Conservation (phyloP, 352 stramenopile genomes). For the Phytophthora idaei region DNA sequence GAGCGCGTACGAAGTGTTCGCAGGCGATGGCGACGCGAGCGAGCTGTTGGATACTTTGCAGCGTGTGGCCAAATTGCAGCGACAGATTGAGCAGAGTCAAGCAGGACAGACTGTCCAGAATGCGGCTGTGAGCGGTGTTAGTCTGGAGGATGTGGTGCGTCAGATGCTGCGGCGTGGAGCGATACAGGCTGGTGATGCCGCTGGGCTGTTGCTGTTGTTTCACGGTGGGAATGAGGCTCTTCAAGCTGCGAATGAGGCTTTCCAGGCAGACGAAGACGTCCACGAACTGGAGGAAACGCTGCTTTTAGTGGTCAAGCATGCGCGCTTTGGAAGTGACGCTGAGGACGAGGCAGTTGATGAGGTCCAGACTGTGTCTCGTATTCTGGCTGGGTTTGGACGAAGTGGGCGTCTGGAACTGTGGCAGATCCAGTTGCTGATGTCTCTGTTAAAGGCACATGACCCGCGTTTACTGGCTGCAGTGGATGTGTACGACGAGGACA, state of each 20-base stretch:
- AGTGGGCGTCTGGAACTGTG: constrained; percentile 50
- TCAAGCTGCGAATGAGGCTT: constrained; percentile 72
- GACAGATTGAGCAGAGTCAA: constrained; percentile 47
- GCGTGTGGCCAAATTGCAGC: constrained; percentile 71
- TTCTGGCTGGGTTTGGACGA: constrained; percentile 46
- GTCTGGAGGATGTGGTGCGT: constrained; percentile 66
- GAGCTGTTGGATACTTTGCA: constrained; percentile 78
- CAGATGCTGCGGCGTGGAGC: constrained; percentile 69
- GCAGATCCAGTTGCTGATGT: constrained; percentile 69
- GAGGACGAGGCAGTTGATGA: constrained; percentile 29
- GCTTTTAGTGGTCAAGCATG: constrained; percentile 83
- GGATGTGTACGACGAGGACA: constrained; percentile 61
- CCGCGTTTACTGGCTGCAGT: constrained; percentile 58
- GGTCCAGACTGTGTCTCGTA: constrained; percentile 25
- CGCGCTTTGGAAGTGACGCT: constrained; percentile 51
- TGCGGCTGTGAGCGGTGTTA: constrained; percentile 30
- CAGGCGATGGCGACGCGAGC: constrained; percentile 55
- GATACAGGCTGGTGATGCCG: constrained; percentile 56
- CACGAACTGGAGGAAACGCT: constrained; percentile 82
- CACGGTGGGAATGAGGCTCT: constrained; percentile 75
- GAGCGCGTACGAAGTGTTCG: constrained; percentile 75
- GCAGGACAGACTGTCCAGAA: constrained; percentile 28
- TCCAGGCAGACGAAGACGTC: constrained; percentile 72
- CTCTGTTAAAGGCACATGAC: constrained; percentile 46
- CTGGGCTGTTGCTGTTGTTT: constrained; percentile 69